phyloP scores from a whole-genome alignment of 306 rosid genomes.

The Corylus americana region DNA sequence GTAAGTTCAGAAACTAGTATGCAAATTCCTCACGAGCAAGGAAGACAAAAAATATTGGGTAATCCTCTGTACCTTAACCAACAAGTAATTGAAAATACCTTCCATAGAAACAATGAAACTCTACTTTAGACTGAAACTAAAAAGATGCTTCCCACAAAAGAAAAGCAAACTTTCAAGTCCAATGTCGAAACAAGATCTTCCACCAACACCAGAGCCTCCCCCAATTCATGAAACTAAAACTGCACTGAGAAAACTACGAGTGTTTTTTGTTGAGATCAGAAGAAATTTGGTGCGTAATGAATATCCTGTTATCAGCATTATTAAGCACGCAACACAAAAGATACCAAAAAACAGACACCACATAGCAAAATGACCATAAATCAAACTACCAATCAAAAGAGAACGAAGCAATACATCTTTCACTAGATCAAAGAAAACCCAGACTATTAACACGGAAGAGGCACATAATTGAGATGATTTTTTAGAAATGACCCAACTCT shows the following conservation, averaged over 20 bases:
- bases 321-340: too few relatives aligned
- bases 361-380: not conserved
- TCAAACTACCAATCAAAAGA: not conserved
- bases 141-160: not conserved
- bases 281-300: too few relatives aligned
- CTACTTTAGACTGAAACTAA: not conserved
- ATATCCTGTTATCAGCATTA: too few relatives aligned
- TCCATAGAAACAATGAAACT: not conserved
- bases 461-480: not conserved
- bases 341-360: not conserved
- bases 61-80: slow-evolving; percentile 2
- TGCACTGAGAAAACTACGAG: too few relatives aligned
- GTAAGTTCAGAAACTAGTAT: not conserved
- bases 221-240: too few relatives aligned
- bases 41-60: not conserved
- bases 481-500: not conserved
- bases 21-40: slow-evolving; percentile 14
- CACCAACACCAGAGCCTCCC: too few relatives aligned
- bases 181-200: too few relatives aligned
- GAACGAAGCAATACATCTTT: too few relatives aligned
- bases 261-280: slow-evolving; percentile 31
- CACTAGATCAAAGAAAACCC: not conserved
- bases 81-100: not conserved
- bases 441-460: not conserved
- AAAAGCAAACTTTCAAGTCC: not conserved